Conservation (phyloP, 164 flowering plant genomes). For the Platanus orientalis region DNA sequence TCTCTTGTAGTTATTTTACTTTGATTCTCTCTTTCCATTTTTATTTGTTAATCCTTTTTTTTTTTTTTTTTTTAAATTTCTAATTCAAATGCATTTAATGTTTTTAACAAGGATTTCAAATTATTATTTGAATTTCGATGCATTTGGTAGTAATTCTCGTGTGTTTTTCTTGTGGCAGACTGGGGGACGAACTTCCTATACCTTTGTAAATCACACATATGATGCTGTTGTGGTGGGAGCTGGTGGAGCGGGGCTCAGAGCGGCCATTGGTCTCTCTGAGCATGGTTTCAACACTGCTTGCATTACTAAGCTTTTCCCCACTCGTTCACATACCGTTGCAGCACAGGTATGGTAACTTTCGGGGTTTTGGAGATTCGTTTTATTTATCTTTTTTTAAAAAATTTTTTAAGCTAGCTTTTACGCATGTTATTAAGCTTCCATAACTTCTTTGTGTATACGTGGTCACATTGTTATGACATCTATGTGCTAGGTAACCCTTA, state of each 20-base stretch:
- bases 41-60: too few relatives aligned
- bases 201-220: constrained; percentile 79
- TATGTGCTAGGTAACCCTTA: too few relatives aligned
- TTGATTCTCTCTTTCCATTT: too few relatives aligned
- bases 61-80: too few relatives aligned
- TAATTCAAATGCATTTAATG: background rate
- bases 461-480: too few relatives aligned
- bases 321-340: constrained; percentile 89
- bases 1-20: too few relatives aligned
- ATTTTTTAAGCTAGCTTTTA: background rate
- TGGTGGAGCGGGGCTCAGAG: constrained; percentile 89
- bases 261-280: constrained; percentile 90
- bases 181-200: constrained; percentile 46
- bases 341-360: constrained; percentile 54
- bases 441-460: too few relatives aligned
- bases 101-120: too few relatives aligned
- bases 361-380: constrained; percentile 1
- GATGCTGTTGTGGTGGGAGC: constrained; percentile 95
- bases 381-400: background rate
- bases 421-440: background rate
- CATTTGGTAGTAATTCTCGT: background rate
- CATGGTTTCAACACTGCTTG: constrained; percentile 95
- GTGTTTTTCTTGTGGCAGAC: constrained; percentile 23
- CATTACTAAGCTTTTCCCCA: constrained; percentile 89
- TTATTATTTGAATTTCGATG: background rate